phyloP scores from a whole-genome alignment of 306 rosid species.

The Dryas alaskensis region DNA sequence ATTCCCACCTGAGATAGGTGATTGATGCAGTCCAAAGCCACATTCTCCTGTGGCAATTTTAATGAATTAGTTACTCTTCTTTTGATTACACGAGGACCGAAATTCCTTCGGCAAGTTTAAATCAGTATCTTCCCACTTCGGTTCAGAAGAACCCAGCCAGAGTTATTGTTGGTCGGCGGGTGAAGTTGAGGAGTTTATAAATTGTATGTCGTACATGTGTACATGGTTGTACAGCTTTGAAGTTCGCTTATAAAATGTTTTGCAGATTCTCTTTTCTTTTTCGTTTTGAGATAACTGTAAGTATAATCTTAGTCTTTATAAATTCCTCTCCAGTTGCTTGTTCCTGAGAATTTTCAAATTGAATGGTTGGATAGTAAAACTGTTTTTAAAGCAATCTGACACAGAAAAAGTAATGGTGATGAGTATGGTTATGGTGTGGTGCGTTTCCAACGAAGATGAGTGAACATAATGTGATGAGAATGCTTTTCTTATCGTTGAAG shows the following conservation, averaged over 20 bases:
- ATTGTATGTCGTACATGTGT: conserved; percentile 68
- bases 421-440: neutral
- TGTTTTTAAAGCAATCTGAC: too few species aligned
- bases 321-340: neutral
- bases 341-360: neutral
- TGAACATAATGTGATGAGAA: neutral
- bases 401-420: neutral
- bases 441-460: neutral
- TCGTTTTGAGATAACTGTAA: neutral
- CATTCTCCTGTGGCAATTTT: conserved; percentile 32
- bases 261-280: conserved; percentile 23
- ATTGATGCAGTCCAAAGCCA: conserved; percentile 36
- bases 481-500: neutral
- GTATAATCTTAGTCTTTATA: neutral
- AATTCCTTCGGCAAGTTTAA: conserved; percentile 45
- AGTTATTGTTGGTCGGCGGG: conserved; percentile 55
- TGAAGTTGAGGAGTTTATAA: conserved; percentile 56
- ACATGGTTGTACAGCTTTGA: conserved; percentile 73
- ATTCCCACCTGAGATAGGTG: conserved; percentile 76
- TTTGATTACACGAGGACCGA: conserved; percentile 31
- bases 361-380: neutral
- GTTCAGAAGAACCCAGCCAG: conserved; percentile 48
- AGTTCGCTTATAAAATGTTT: conserved; percentile 38
- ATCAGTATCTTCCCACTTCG: conserved; percentile 58
- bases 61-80: conserved; percentile 32